Conservation (phyloP, 208 protist species). For the Crithidia fasciculata region DNA sequence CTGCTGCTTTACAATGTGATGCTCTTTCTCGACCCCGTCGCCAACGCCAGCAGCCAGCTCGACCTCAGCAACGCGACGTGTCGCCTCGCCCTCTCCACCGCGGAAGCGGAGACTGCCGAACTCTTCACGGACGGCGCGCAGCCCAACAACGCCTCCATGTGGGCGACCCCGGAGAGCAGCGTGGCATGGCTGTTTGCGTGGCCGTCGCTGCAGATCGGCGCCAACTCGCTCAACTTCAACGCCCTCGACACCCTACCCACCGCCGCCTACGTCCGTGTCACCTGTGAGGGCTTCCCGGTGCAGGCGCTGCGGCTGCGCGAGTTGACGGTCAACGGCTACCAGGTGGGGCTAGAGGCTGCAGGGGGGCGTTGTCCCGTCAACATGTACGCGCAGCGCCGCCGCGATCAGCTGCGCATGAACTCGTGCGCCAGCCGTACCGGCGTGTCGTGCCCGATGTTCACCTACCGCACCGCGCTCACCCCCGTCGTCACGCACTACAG, state of each 20-base stretch:
- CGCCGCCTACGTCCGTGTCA: conserved; percentile 33
- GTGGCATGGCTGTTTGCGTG: conserved; percentile 23
- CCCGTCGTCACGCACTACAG: conserved; percentile 43
- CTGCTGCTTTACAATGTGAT: conserved; percentile 36
- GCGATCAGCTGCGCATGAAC: conserved; percentile 28
- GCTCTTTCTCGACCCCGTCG: conserved; percentile 29
- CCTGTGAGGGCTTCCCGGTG: conserved; percentile 33
- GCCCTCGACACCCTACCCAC: conserved; percentile 23
- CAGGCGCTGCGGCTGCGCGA: conserved; percentile 18
- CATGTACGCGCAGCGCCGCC: conserved; percentile 26
- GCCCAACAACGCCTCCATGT: conserved; percentile 31
- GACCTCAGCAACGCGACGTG: conserved; percentile 35
- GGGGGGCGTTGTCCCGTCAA: conserved; percentile 50
- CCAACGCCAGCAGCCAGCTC: conserved; percentile 4
- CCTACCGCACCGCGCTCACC: conserved; percentile 32
- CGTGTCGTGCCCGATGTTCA: conserved; percentile 37
- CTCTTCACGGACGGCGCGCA: conserved; percentile 16
- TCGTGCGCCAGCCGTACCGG: conserved; percentile 42
- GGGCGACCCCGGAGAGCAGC: conserved; percentile 7
- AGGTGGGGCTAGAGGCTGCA: conserved; percentile 40
- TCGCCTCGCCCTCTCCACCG: conserved; percentile 29
- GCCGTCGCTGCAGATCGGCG: conserved; percentile 38
- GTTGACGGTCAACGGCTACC: conserved; percentile 36
- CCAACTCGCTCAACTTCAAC: conserved; percentile 45
- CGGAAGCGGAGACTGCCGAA: conserved; percentile 20